Conservation (phyloP, 192 early-diverging fungal genomes). For the Coemansia sp. region DNA sequence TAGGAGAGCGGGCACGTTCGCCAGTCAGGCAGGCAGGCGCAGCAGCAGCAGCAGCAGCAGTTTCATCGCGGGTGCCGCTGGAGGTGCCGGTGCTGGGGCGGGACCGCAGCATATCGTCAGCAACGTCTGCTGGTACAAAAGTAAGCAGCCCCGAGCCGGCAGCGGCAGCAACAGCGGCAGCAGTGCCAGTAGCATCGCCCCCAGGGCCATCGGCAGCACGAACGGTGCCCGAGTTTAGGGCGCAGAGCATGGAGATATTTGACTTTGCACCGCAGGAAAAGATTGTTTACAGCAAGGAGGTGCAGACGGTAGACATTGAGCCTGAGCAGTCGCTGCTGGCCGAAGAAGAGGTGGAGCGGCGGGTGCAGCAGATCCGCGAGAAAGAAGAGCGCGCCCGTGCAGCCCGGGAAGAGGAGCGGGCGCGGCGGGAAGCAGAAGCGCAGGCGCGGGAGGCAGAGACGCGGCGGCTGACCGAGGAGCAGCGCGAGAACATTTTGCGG, state of each 20-base stretch:
- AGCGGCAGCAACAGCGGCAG: conserved; percentile 14
- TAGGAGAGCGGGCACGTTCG: conserved; percentile 56
- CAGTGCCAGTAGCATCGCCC: conserved; percentile 1
- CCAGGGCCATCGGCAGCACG: background rate
- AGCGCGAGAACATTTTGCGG: conserved; percentile 69
- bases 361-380: conserved; percentile 44
- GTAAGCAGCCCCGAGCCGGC: conserved; percentile 23
- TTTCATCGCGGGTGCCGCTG: conserved; percentile 14
- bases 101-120: conserved; percentile 39
- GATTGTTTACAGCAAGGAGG: conserved; percentile 88
- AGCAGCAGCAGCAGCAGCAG: background rate
- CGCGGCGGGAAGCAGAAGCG: conserved; percentile 64
- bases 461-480: conserved; percentile 80
- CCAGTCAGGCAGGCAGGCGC: conserved; percentile 15
- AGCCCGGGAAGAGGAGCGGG: conserved; percentile 34
- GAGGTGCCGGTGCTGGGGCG: conserved; percentile 18
- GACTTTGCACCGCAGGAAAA: conserved; percentile 86
- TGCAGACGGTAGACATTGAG: conserved; percentile 62
- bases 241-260: conserved; percentile 73
- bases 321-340: conserved; percentile 29
- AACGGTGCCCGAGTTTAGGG: conserved; percentile 61
- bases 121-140: conserved; percentile 35
- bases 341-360: conserved; percentile 46
- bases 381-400: conserved; percentile 39
- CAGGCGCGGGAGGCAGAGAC: conserved; percentile 56